Evolutionary conservation across 352 stramenopile genomes (phyloP).

Genomic region (Phytophthora fragariae): DNA sequence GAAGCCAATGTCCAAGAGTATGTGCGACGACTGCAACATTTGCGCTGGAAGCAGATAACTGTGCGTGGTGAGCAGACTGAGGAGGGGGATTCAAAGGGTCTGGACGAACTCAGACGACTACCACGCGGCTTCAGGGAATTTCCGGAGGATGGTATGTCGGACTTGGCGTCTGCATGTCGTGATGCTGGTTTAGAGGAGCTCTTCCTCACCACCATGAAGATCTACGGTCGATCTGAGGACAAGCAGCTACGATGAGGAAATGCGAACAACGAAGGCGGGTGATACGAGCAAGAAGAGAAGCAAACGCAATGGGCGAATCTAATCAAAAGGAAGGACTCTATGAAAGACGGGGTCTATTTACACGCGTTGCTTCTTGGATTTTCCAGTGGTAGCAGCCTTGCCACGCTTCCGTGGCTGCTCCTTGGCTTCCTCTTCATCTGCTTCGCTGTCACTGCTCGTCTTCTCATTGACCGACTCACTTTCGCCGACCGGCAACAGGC

Average conservation of each 20-base stretch:
- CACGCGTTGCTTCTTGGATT: conserved; percentile 60
- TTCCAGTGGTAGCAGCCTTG: conserved; percentile 26
- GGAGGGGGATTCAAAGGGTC: background rate
- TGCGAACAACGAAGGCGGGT: background rate
- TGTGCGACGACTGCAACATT: conserved; percentile 72
- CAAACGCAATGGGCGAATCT: background rate
- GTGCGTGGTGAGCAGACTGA: conserved; percentile 81
- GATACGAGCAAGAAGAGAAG: conserved; percentile 27
- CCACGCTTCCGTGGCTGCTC: conserved; percentile 36
- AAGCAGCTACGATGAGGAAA: background rate
- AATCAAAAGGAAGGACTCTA: conserved; percentile 23
- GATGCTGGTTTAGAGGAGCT: conserved; percentile 63
- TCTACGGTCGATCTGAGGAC: conserved; percentile 49
- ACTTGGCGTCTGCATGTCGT: conserved; percentile 58
- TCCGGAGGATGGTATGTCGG: conserved; percentile 70
- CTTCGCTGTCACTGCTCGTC: conserved; percentile 51
- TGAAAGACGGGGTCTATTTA: conserved; percentile 43
- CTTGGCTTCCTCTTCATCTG: conserved; percentile 20
- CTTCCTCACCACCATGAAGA: conserved; percentile 87
- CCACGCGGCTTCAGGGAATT: conserved; percentile 65
- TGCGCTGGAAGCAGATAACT: conserved; percentile 85
- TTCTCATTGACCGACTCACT: conserved; percentile 43
- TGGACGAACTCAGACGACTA: conserved; percentile 50
- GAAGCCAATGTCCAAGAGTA: conserved; percentile 71
- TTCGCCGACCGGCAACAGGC: conserved; percentile 60